These are phyloP conservation scores for Porcisia deanei DNA, from an alignment of 208 protist genomes.

Conservation along the genomic window DNA sequence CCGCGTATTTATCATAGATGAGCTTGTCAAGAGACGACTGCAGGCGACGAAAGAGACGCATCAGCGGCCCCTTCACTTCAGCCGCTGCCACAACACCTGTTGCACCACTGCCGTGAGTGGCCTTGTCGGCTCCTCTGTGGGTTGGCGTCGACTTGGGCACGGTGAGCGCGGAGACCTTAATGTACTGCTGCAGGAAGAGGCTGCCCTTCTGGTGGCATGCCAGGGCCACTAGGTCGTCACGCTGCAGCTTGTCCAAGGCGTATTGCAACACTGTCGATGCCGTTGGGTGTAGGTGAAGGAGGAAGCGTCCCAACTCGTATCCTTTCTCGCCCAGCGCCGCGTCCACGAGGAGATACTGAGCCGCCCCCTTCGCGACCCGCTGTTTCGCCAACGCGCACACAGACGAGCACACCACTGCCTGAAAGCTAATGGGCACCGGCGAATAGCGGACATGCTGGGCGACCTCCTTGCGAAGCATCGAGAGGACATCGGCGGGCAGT, in stretches of 20 bases:
- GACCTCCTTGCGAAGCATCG: constrained; percentile 45
- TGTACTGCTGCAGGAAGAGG: constrained; percentile 79
- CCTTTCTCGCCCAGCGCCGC: constrained; percentile 51
- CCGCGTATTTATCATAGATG: constrained; percentile 63
- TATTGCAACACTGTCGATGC: constrained; percentile 64
- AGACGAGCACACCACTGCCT: constrained; percentile 44
- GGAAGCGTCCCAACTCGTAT: constrained; percentile 65
- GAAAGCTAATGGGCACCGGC: constrained; percentile 46
- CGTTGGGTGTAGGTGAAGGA: constrained; percentile 68
- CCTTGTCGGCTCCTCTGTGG: neutral
- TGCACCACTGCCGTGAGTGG: neutral
- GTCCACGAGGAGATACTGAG: constrained; percentile 75
- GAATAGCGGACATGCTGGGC: constrained; percentile 63
- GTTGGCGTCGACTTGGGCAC: constrained; percentile 7
- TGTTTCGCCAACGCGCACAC: constrained; percentile 44
- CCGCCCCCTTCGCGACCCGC: constrained; percentile 45
- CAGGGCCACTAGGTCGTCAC: constrained; percentile 57
- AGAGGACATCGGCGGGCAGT: constrained; percentile 58
- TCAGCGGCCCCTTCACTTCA: constrained; percentile 23
- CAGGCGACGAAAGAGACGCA: constrained; percentile 66
- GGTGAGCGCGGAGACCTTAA: constrained; percentile 36
- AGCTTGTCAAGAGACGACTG: constrained; percentile 42
- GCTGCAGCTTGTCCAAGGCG: constrained; percentile 68
- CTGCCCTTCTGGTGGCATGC: constrained; percentile 59
- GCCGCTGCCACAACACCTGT: neutral